Percentiles rank a stretch among this genome's conserved stretches.
phyloP scores from a whole-genome alignment of 805 yeast genomes.

The Ogataea thermomethanolica region DNA sequence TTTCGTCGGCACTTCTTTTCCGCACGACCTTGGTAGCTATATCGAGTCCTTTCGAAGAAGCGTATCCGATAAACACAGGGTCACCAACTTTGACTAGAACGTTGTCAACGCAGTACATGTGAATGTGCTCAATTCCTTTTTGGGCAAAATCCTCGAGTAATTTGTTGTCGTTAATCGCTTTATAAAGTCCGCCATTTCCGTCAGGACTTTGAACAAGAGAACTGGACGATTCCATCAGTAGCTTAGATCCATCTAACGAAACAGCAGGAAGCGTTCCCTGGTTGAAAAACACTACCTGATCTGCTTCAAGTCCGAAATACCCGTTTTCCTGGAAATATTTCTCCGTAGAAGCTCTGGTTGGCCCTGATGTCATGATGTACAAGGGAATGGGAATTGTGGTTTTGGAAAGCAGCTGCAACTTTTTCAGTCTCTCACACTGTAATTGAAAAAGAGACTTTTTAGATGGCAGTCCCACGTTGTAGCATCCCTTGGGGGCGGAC shows the following conservation, averaged over 20 bases:
- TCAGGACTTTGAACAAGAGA: conserved; percentile 85
- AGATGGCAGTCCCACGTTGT: conserved; percentile 80
- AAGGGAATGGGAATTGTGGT: conserved; percentile 50
- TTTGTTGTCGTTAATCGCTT: conserved; percentile 64
- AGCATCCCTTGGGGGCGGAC: conserved; percentile 89
- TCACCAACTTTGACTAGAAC: conserved; percentile 90
- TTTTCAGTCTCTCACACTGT: conserved; percentile 81
- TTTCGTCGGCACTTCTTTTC: conserved; percentile 81
- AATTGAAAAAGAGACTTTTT: conserved; percentile 81
- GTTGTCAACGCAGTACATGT: conserved; percentile 97
- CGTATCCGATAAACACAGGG: conserved; percentile 84
- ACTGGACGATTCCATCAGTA: conserved; percentile 55
- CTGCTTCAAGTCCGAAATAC: conserved; percentile 64
- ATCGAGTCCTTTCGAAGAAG: conserved; percentile 61
- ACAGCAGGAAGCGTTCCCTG: conserved; percentile 96
- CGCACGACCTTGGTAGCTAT: conserved; percentile 94
- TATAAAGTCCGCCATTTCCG: conserved; percentile 96
- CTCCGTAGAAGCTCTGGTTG: conserved; percentile 77
- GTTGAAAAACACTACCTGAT: conserved; percentile 75
- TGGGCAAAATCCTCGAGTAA: conserved; percentile 62
- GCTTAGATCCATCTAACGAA: conserved; percentile 60
- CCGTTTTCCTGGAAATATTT: conserved; percentile 55
- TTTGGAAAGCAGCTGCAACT: conserved; percentile 56
- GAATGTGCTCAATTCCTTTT: conserved; percentile 81
- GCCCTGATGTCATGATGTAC: conserved; percentile 94